Conservation (phyloP, 257 asterid species). For the Primulina eburnea region DNA sequence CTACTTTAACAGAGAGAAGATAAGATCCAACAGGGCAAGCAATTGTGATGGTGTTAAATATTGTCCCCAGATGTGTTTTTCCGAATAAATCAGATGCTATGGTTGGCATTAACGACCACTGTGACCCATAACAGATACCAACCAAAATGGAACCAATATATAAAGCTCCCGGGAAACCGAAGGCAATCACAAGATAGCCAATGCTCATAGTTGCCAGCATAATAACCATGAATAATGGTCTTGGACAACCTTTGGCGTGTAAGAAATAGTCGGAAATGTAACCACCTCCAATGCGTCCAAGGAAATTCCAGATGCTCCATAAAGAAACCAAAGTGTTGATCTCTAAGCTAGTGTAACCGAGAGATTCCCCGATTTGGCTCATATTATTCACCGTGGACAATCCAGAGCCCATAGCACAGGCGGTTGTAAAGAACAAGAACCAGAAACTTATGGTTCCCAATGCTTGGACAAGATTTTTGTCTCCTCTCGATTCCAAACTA, state of each 20-base stretch:
- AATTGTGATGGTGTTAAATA: constrained; percentile 71
- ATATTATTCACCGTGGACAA: constrained; percentile 51
- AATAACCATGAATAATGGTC: constrained; percentile 64
- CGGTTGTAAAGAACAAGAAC: constrained; percentile 51
- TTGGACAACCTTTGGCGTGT: constrained; percentile 49
- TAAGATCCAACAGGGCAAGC: constrained; percentile 84
- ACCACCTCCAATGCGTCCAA: constrained; percentile 87
- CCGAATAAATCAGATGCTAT: constrained; percentile 77
- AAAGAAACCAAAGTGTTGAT: constrained; percentile 67
- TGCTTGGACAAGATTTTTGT: constrained; percentile 44
- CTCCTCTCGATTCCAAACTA: constrained; percentile 30
- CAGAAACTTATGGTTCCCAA: constrained; percentile 52
- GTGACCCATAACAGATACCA: constrained; percentile 85
- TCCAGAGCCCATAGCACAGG: constrained; percentile 59
- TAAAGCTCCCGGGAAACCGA: constrained; percentile 62
- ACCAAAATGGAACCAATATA: constrained; percentile 68
- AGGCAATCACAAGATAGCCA: constrained; percentile 64
- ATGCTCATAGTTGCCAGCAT: constrained; percentile 64
- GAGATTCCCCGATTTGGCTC: constrained; percentile 57
- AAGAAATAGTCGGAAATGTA: constrained; percentile 70
- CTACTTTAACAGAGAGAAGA: constrained; percentile 65
- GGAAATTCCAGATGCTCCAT: constrained; percentile 93
- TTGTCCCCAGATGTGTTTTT: constrained; percentile 64
- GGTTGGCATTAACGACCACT: constrained; percentile 95
- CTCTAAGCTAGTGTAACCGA: constrained; percentile 44